A percentile compares a stretch with the other conserved stretches of the same genome.
Evolutionary conservation across 2,329 filamentous ascomycete species (phyloP).

Genomic region (Colletotrichum spaethianum): DNA sequence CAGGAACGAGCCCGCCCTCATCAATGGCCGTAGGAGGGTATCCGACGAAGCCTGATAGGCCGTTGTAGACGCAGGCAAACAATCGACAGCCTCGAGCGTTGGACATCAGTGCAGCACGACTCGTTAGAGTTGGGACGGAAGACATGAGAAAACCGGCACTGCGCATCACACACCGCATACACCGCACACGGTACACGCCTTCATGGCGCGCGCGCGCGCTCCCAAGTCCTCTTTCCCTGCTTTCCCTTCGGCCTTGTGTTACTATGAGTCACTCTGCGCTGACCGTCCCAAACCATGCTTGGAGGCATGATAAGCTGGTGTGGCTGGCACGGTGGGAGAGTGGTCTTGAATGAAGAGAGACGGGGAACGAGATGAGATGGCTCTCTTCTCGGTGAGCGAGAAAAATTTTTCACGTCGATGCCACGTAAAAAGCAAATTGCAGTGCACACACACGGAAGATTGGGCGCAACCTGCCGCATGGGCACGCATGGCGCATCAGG

Average conservation of each 20-base stretch:
- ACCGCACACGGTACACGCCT: constrained; percentile 16
- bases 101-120: constrained; percentile 43
- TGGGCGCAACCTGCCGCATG: constrained; percentile 37
- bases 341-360: constrained; percentile 28
- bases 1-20: constrained; percentile 14
- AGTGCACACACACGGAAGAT: constrained; percentile 10
- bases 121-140: constrained; percentile 39
- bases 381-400: constrained; percentile 33
- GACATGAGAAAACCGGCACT: constrained; percentile 13
- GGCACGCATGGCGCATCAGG: constrained; percentile 23
- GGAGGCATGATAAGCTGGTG: constrained; percentile 13
- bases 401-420: constrained; percentile 40
- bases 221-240: neutral
- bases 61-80: constrained; percentile 46
- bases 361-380: constrained; percentile 34
- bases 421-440: constrained; percentile 39
- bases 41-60: constrained; percentile 46
- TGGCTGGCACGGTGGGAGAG: constrained; percentile 34
- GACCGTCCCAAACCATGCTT: constrained; percentile 23
- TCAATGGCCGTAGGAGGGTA: constrained; percentile 27
- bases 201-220: constrained; percentile 4
- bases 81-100: constrained; percentile 46
- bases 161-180: constrained; percentile 30
- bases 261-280: constrained; percentile 36
- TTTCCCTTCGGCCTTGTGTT: constrained; percentile 6